Evolutionary conservation across 2,329 filamentous ascomycete species (phyloP).

Genomic region (Claviceps digitariae): DNA sequence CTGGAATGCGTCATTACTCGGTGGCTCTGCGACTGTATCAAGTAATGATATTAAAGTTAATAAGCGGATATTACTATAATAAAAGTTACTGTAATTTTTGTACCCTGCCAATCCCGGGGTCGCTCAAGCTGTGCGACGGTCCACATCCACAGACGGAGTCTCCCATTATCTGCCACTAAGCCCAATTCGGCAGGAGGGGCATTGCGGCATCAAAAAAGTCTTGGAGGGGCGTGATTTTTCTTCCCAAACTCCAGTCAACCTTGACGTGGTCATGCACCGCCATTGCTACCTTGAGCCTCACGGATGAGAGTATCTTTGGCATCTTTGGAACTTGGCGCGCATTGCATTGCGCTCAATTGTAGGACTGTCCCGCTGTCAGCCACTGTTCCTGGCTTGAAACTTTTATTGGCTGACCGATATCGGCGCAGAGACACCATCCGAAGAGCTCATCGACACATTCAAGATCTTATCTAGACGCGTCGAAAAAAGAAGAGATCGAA

Average conservation of each 20-base stretch:
- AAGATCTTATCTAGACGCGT: background rate
- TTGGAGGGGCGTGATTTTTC: slow-evolving; percentile 13
- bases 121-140: background rate
- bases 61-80: too few species aligned
- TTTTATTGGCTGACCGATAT: background rate
- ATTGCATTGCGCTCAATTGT: background rate
- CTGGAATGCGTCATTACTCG: too few species aligned
- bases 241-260: background rate
- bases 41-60: too few species aligned
- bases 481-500: background rate
- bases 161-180: slow-evolving; percentile 11
- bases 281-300: background rate
- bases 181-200: slow-evolving; percentile 20
- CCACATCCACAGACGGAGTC: background rate
- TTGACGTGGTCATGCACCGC: slow-evolving; percentile 1
- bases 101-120: too few species aligned
- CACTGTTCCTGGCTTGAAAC: background rate
- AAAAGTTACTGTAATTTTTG: too few species aligned
- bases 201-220: slow-evolving; percentile 3
- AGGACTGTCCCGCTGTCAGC: background rate
- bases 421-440: background rate
- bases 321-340: background rate
- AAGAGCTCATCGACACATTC: background rate
- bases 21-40: too few species aligned
- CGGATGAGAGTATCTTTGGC: slow-evolving; percentile 2